phyloP scores from a whole-genome alignment of 202 grass and related monocot species.

The Schoenoplectus tabernaemontani region DNA sequence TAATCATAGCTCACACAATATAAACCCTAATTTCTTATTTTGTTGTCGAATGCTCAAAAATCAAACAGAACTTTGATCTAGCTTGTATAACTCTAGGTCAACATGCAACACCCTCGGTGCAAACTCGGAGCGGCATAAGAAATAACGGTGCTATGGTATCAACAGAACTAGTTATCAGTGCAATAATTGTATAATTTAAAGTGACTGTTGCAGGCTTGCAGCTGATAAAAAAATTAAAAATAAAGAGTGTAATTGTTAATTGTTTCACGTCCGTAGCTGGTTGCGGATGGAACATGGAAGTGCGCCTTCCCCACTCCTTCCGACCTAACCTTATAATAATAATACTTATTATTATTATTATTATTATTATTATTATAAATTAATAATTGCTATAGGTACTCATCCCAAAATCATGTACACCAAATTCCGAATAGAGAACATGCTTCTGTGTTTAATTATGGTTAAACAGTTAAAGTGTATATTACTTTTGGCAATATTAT shows the following conservation, averaged over 20 bases:
- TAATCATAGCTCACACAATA: too few relatives aligned
- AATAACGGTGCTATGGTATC: background rate
- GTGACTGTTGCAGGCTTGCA: background rate
- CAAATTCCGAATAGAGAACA: background rate
- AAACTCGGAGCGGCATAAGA: constrained; percentile 3
- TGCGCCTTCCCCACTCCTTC: background rate
- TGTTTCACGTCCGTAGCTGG: background rate
- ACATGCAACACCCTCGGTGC: background rate
- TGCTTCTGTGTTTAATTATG: background rate
- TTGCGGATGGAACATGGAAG: background rate
- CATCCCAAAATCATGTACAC: background rate
- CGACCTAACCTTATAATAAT: too few relatives aligned
- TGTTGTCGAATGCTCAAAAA: too few relatives aligned
- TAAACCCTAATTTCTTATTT: too few relatives aligned
- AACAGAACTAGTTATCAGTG: background rate
- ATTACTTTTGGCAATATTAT: too few relatives aligned
- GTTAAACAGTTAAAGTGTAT: too few relatives aligned
- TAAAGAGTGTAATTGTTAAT: background rate
- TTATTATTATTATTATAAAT: background rate
- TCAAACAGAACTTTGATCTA: too few relatives aligned
- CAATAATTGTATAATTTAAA: background rate
- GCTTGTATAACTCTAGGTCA: too few relatives aligned
- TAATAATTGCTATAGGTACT: background rate
- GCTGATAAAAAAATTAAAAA: background rate
- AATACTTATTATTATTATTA: too few relatives aligned